These are phyloP conservation scores for Cyanidioschyzon merolae DNA, from an alignment of 23 red algal genomes.

Conservation along the genomic window DNA sequence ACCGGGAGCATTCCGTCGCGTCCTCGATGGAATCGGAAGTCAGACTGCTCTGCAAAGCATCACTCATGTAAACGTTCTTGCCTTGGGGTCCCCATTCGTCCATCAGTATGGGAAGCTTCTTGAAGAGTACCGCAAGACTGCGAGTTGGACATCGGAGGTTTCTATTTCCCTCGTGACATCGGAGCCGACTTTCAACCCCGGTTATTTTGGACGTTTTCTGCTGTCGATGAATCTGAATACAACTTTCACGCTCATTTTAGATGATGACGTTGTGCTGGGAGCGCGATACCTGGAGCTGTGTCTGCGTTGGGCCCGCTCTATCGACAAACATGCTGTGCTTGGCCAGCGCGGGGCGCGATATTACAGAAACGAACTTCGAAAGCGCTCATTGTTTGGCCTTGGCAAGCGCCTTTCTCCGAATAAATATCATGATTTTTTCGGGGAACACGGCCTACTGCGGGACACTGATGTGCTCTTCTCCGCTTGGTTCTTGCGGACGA, in stretches of 20 bases:
- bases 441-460: conserved; percentile 2
- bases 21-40: background rate
- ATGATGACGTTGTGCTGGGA: conserved; percentile 2
- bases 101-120: background rate
- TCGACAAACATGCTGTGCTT: background rate
- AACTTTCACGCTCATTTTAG: background rate
- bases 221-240: background rate
- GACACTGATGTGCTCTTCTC: background rate
- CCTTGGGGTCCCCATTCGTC: background rate
- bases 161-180: background rate
- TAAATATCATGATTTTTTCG: background rate
- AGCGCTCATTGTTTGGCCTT: background rate
- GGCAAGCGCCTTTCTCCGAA: background rate
- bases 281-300: conserved; percentile 9
- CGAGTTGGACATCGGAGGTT: background rate
- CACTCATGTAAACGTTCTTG: background rate
- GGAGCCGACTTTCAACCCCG: background rate
- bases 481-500: background rate
- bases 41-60: background rate
- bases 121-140: background rate
- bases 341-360: conserved; percentile 3
- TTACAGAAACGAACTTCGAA: background rate
- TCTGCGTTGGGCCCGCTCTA: background rate
- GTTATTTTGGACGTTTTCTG: conserved; percentile 9
- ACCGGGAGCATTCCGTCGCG: background rate